These are phyloP conservation scores for Cynara cardunculus DNA, from an alignment of 129 eudicot species.

Conservation along the genomic window DNA sequence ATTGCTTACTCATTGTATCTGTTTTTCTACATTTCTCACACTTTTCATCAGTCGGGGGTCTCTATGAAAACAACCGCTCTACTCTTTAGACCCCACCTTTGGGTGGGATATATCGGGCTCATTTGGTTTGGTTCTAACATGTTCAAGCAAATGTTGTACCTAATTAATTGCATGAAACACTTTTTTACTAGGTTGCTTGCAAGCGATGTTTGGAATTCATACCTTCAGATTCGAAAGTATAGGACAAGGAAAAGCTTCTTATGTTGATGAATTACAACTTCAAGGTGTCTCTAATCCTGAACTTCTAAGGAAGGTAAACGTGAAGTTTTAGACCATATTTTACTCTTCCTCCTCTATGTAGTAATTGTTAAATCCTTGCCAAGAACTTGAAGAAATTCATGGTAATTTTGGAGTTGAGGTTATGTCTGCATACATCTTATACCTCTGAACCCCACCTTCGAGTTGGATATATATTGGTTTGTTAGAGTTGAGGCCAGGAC, in stretches of 20 bases:
- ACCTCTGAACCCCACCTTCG: neutral
- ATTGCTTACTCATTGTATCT: too few species aligned
- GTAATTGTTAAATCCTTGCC: too few species aligned
- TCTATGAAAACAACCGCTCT: neutral
- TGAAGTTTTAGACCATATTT: neutral
- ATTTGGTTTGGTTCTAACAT: neutral
- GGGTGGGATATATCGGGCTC: neutral
- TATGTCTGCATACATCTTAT: neutral
- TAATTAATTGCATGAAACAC: neutral
- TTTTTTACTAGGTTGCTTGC: conserved; percentile 57
- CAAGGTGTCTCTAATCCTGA: conserved; percentile 69
- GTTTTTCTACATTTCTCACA: neutral
- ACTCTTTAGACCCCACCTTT: neutral
- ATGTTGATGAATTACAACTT: conserved; percentile 66
- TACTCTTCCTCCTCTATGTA: too few species aligned
- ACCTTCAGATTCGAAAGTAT: conserved; percentile 77
- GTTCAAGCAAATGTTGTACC: neutral
- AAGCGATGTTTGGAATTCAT: conserved; percentile 58
- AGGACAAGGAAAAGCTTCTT: conserved; percentile 67
- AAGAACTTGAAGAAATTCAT: neutral
- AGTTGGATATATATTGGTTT: neutral
- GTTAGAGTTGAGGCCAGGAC: neutral
- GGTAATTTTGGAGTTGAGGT: neutral
- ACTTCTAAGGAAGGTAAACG: conserved; percentile 61
- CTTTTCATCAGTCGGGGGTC: neutral